Evolutionary conservation across 2,329 filamentous ascomycete genomes (phyloP), one percentile per base, ranked within the genome.

Genomic region (Xylaria sp.): DNA sequence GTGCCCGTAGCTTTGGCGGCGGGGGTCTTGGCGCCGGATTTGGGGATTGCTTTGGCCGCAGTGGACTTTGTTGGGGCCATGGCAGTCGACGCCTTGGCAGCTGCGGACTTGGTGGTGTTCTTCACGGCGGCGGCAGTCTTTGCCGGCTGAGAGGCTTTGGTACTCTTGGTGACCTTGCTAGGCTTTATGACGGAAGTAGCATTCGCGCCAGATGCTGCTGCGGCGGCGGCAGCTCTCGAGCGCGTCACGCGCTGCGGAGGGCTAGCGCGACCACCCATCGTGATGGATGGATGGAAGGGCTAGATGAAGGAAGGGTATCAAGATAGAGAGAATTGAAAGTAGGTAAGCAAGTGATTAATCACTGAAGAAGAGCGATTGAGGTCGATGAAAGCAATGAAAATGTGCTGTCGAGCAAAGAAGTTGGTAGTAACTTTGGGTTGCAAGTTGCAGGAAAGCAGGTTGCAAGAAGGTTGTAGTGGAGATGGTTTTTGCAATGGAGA

Each of bases 241-340:
- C 83, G 80, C 63, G 83, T 85, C 68, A 85, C 78, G 64, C 83
- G 80, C 73, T 84, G 84, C 42, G 83, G 83, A 55, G 83, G 82
- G 60, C 81, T 84, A 64, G 76, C 71, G 55, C 37, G 37, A 42
- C 74, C 73, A 65, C 82, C 80, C 82, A 85, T 84, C 64, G 55
- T 76, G 66, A 59, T 49, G 55, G 54, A 61, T 61, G 30, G 59
- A 60, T 49, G 35, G 59, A 59, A 49, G 42, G 11, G 37, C 8
- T 13, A 42, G 11, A 10, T 4, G 11, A 42, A 10, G 8, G 37
- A 42, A 42, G 37, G 8, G 8, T 42, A 8, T 3, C 37, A 42
- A 42, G 58, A 55, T 51, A 52, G 34, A 54, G 16, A 54, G n/a
- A 35, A 49, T 4, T 18, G 13, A 19, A 56, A n/a, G 30, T 49